A percentile compares a stretch with the other conserved stretches of the same genome.
Conservation (phyloP, 2,329 filamentous ascomycete species). For the Ciborinia camelliae region DNA sequence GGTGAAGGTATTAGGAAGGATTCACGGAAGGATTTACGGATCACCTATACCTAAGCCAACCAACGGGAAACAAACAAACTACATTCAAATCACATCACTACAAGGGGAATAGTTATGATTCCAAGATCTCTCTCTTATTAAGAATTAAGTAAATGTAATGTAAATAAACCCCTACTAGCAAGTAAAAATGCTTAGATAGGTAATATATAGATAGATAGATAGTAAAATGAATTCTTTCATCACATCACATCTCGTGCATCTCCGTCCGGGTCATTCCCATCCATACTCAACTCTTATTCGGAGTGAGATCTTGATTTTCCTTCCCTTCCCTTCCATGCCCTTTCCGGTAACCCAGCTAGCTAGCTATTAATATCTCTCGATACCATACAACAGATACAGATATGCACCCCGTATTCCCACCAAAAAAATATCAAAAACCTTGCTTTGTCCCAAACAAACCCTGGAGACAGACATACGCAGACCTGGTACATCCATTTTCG, state of each 20-base stretch:
- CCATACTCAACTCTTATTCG: background rate
- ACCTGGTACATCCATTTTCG: conserved; percentile 3
- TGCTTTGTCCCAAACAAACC: background rate
- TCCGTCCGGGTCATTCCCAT: conserved; percentile 5
- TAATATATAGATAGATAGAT: background rate
- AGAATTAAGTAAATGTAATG: conserved; percentile 9
- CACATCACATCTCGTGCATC: conserved; percentile 11
- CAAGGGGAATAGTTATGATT: background rate
- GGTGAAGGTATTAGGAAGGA: background rate
- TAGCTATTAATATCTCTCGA: conserved; percentile 9
- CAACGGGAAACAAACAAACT: conserved; percentile 1
- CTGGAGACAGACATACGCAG: conserved; percentile 2
- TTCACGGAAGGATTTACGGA: background rate
- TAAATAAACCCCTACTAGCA: background rate
- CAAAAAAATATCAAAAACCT: conserved; percentile 9
- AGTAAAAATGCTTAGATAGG: background rate
- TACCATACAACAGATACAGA: conserved; percentile 15
- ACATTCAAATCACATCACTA: background rate
- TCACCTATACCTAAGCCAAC: no score
- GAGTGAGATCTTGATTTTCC: conserved; percentile 11
- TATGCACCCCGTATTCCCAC: conserved; percentile 1
- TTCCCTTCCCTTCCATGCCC: no score
- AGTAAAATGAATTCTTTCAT: conserved; percentile 14
- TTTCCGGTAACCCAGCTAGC: conserved; percentile 4
- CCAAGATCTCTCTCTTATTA: conserved; percentile 12